phyloP scores from a whole-genome alignment of 2,329 filamentous ascomycete genomes.

The Exophiala phaeomuriformis region DNA sequence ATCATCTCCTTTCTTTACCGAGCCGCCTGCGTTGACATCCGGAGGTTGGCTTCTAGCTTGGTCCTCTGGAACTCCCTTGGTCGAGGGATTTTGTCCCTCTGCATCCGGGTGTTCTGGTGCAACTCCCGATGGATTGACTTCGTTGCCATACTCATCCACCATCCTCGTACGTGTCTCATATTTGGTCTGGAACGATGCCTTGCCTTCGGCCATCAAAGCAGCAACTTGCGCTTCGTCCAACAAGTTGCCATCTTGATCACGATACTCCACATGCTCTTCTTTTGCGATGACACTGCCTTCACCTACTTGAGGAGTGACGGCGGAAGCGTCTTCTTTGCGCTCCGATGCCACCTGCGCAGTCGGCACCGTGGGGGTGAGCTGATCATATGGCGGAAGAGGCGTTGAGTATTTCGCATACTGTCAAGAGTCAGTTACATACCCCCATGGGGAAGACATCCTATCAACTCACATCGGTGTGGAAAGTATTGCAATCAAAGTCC shows the following conservation, averaged over 20 bases:
- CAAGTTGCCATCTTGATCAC: conserved; percentile 87
- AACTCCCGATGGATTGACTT: conserved; percentile 47
- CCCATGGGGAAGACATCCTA: background rate
- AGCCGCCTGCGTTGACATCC: conserved; percentile 33
- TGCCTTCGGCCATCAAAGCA: conserved; percentile 63
- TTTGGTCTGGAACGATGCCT: conserved; percentile 89
- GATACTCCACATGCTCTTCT: conserved; percentile 86
- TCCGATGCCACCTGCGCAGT: conserved; percentile 14
- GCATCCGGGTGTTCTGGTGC: conserved; percentile 52
- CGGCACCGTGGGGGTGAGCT: conserved; percentile 21
- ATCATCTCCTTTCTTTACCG: conserved; percentile 31
- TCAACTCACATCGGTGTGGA: conserved; percentile 72
- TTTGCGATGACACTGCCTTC: conserved; percentile 37
- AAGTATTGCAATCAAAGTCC: conserved; percentile 98
- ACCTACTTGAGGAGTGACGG: conserved; percentile 33
- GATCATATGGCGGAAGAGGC: conserved; percentile 11
- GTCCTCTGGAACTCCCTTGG: conserved; percentile 36
- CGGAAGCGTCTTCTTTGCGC: conserved; percentile 26
- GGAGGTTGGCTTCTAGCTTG: conserved; percentile 30
- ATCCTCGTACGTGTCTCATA: conserved; percentile 92
- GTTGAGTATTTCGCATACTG: conserved; percentile 35
- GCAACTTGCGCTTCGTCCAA: conserved; percentile 77
- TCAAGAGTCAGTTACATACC: conserved; percentile 6
- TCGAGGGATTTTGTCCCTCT: conserved; percentile 53
- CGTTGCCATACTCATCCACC: conserved; percentile 71